Evolutionary conservation across 1,284 basidiomycete genomes (phyloP), one percentile per base, ranked within the genome.

Genomic region (Ustilago cynodontis): DNA sequence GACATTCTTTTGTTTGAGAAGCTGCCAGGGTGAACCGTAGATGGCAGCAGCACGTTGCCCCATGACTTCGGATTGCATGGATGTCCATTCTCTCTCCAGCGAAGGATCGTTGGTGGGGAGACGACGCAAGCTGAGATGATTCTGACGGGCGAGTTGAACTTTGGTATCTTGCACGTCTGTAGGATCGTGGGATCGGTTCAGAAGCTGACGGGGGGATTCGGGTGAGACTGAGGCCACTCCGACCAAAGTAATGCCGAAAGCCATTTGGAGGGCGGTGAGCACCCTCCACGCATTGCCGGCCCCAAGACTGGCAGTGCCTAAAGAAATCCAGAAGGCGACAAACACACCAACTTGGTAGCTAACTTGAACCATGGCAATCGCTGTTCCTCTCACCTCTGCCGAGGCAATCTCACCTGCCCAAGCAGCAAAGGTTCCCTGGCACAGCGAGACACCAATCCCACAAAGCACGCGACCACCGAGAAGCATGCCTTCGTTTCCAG

Each of bases 401-500:
- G 39, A 7, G 3, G 39, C 39, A 16, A 41, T 41, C 39, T 41
- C 39, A 41, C 39, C 39, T 20, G 39, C 39, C 39, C 39, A 41
- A 41, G 39, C 39, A 14, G 39, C 39, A 16, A 41, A 41, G 14
- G 39, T 41, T 4, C 39, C 39, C 18, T 41, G 39, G 39, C 39
- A 41, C 14, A 41, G 39, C 13, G 39, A 41, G 39, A 41, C 39
- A 16, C 39, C 39, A 6, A 41, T 41, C 6, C 39, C 39, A 41
- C 39, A 41, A 41, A 41, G 39, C 39, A 41, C 39, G 6, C 39
- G 13, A 41, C 39, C 39, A 20, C 39, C 39, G 18, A 41, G 39
- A 41, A 41, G 39, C 39, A 41, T 41, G 39, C 39, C 39, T 41
- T 41, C 39, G 39, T 41, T 41, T 41, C 39, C 8, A 41, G 39